Evolutionary conservation across 2,329 filamentous ascomycete genomes (phyloP), one percentile per base, ranked within the genome.

Genomic region (Diaporthe helianthi): DNA sequence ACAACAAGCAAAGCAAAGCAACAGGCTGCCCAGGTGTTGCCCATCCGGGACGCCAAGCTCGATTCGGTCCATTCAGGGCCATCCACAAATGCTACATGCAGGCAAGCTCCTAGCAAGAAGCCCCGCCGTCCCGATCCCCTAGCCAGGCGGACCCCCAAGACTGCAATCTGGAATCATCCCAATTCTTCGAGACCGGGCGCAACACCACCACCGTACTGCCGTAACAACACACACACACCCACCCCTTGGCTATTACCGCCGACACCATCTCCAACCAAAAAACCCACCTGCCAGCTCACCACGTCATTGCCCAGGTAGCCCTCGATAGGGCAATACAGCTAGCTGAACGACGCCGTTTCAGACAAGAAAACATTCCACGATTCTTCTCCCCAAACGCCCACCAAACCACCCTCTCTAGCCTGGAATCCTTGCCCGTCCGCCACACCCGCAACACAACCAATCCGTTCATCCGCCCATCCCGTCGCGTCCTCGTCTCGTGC

Each of bases 31-130:
- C 58, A 41, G n/a, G n/a, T 61, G 58, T 55, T 67, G 49, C 64
- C 64, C 41, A 22, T 58, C 64, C 52, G 41, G 64, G 53, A 53
- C 46, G 64, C 64, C 64, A 67, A 67, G 64, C 46, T 67, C 64
- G 38, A 38, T 22, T 49, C 49, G 26, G 36, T 66, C 64, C 64
- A 66, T 65, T 65, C 36, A 26, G 51, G 36, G 49, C 63, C 51
- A 29, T 31, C 49, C 63, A 52, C 63, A 31, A n/a, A 13, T 22
- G 63, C 49, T 33, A 46, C 19, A 44, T 22, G 41, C 64, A 66
- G 51, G 51, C 51, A 54, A 61, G 55, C 55, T 61, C 55, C 55
- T 61, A 38, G 53, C 38, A 47, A 22, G 22, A 22, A 26, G 64
- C 64, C 64, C 64, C 64, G 64, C 64, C 46, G 64, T 52, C 64